phyloP scores from a whole-genome alignment of 495 filamentous ascomycete genomes.

The Hapsidospora chrysogenum region DNA sequence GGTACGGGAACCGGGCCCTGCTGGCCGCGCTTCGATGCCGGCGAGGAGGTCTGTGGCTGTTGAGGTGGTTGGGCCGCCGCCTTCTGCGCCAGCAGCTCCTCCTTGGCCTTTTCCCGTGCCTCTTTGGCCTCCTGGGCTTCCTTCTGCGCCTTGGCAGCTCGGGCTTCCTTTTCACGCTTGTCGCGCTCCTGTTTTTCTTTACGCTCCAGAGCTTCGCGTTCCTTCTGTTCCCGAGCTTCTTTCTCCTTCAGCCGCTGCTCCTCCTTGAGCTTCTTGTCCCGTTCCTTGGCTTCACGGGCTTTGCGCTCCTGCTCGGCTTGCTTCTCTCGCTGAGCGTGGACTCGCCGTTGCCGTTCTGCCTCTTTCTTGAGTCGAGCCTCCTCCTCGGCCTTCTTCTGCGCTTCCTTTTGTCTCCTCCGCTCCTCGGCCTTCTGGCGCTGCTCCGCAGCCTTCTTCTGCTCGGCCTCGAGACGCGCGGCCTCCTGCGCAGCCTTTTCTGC shows the following conservation, averaged over 20 bases:
- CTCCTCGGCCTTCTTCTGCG: constrained; percentile 74
- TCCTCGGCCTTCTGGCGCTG: constrained; percentile 63
- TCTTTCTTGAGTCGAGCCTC: constrained; percentile 72
- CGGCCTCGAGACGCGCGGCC: constrained; percentile 53
- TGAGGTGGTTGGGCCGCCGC: constrained; percentile 20
- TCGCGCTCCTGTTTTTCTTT: constrained; percentile 51
- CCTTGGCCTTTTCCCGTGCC: constrained; percentile 20
- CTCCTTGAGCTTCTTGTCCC: constrained; percentile 42
- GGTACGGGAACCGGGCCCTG: constrained; percentile 35
- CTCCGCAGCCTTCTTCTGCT: constrained; percentile 65
- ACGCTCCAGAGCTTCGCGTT: constrained; percentile 53
- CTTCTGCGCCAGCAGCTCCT: constrained; percentile 34
- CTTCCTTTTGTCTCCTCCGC: constrained; percentile 71
- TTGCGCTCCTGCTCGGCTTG: constrained; percentile 78
- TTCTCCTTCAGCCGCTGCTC: constrained; percentile 34
- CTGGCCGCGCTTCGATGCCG: constrained; percentile 3
- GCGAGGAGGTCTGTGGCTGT: not conserved
- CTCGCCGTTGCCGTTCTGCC: constrained; percentile 56
- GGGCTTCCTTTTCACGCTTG: constrained; percentile 29
- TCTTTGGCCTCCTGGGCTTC: constrained; percentile 26
- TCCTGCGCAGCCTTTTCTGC: constrained; percentile 89
- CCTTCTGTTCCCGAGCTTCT: constrained; percentile 36
- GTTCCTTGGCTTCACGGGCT: constrained; percentile 48
- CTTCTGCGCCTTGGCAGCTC: constrained; percentile 25
- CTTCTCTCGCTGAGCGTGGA: constrained; percentile 76